These are phyloP conservation scores for Blastobotrys indianensis DNA, from an alignment of 1,139 yeast species.

Conservation along the genomic window DNA sequence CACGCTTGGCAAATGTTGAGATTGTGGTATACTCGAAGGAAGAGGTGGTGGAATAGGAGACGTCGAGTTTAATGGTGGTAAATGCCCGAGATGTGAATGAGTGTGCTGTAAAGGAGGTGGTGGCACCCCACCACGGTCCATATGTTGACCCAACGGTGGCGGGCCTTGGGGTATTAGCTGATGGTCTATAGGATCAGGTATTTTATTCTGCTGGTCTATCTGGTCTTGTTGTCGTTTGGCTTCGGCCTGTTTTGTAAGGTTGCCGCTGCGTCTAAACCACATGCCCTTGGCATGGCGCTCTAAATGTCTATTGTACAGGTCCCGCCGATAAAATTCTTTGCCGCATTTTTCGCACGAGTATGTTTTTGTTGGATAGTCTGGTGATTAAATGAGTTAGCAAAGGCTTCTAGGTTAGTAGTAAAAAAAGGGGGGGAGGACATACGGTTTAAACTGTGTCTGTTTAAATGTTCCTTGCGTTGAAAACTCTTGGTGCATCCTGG, in stretches of 20 bases:
- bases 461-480: constrained; percentile 23
- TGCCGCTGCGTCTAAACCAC: constrained; percentile 16
- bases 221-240: neutral
- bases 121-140: no score
- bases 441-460: constrained; percentile 20
- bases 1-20: neutral
- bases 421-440: no score
- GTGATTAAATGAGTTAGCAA: constrained; percentile 2
- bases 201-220: no score
- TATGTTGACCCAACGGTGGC: no score
- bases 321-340: constrained; percentile 17
- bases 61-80: neutral
- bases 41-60: neutral
- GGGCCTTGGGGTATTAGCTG: no score
- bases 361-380: constrained; percentile 17
- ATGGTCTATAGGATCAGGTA: no score
- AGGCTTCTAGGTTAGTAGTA: no score
- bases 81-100: neutral
- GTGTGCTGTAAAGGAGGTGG: no score
- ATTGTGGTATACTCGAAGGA: neutral
- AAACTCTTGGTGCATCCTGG: constrained; percentile 21
- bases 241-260: constrained; percentile 6
- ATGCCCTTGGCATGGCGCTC: constrained; percentile 17
- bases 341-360: constrained; percentile 17
- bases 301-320: constrained; percentile 18